These are phyloP conservation scores for Fraxinus americana DNA, from an alignment of 257 asterid species.

Conservation along the genomic window DNA sequence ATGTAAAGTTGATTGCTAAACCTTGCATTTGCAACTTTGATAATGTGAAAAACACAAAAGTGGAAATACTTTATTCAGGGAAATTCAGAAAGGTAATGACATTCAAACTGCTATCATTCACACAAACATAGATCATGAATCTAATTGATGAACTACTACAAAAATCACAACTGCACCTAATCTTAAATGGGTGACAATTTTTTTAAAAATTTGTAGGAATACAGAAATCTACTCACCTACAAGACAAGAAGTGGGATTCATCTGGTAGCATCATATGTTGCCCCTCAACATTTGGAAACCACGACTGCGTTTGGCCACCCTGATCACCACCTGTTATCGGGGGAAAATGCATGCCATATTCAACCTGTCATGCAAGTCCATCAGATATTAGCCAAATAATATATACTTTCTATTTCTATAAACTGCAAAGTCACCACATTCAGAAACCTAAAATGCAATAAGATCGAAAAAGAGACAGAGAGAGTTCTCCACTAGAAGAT, in stretches of 20 bases:
- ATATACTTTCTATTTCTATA: too few relatives aligned
- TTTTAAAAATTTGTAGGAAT: background rate
- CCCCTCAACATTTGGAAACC: slow-evolving; percentile 54
- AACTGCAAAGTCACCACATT: slow-evolving; percentile 25
- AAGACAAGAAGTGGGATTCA: slow-evolving; percentile 51
- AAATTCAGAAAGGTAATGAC: background rate
- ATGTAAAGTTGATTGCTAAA: background rate
- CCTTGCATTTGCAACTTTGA: background rate
- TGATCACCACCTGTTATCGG: slow-evolving; percentile 42
- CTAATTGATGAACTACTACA: background rate
- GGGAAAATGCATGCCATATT: slow-evolving; percentile 44
- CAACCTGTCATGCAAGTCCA: slow-evolving; percentile 42
- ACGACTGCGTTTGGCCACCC: slow-evolving; percentile 49
- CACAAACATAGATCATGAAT: background rate
- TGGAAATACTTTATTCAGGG: background rate
- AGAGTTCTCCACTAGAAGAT: slow-evolving; percentile 12
- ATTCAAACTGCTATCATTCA: background rate
- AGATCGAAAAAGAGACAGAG: background rate
- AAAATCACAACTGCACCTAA: background rate
- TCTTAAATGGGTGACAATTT: background rate
- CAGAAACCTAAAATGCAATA: slow-evolving; percentile 1
- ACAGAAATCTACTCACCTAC: slow-evolving; percentile 43
- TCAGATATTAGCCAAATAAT: background rate
- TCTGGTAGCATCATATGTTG: slow-evolving; percentile 53
- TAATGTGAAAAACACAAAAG: background rate